Conservation (phyloP, 192 early-diverging fungal genomes). For the Spizellomyces punctatus region DNA sequence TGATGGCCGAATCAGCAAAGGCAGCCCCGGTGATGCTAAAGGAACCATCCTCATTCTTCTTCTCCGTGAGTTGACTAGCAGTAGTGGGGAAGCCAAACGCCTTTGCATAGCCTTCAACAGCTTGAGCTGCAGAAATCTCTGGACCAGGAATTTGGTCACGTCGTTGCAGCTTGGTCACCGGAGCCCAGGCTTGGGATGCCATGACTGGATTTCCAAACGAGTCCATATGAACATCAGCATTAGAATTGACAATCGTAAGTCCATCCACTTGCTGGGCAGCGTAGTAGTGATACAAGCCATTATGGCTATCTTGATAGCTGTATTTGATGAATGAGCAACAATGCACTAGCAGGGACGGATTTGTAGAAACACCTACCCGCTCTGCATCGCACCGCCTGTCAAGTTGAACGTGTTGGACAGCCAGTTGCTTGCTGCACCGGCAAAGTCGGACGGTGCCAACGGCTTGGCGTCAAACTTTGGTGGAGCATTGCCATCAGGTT, state of each 20-base stretch:
- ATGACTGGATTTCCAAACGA: slow-evolving; percentile 11
- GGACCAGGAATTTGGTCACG: slow-evolving; percentile 10
- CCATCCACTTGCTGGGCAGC: slow-evolving; percentile 20
- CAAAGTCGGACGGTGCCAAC: no score
- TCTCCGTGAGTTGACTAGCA: neutral
- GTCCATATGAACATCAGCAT: slow-evolving; percentile 25
- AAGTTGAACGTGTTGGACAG: neutral
- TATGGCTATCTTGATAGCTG: slow-evolving; percentile 8
- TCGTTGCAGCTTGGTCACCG: neutral
- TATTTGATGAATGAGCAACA: neutral
- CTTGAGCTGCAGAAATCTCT: slow-evolving; percentile 13
- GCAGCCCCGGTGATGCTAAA: slow-evolving; percentile 14
- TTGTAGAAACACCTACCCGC: no score
- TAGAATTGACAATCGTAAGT: slow-evolving; percentile 19
- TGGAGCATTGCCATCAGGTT: no score
- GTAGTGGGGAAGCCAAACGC: slow-evolving; percentile 4
- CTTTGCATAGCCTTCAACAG: slow-evolving; percentile 18
- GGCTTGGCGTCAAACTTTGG: no score
- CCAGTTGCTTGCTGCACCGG: neutral
- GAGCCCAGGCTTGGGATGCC: slow-evolving; percentile 16
- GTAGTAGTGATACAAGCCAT: slow-evolving; percentile 29
- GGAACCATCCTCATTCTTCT: slow-evolving; percentile 4
- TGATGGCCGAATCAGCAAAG: slow-evolving; percentile 6
- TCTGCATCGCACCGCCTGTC: neutral
- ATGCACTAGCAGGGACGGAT: no score